Evolutionary conservation across 139 green algal genomes (phyloP).

Genomic region (Monoraphidium neglectum): DNA sequence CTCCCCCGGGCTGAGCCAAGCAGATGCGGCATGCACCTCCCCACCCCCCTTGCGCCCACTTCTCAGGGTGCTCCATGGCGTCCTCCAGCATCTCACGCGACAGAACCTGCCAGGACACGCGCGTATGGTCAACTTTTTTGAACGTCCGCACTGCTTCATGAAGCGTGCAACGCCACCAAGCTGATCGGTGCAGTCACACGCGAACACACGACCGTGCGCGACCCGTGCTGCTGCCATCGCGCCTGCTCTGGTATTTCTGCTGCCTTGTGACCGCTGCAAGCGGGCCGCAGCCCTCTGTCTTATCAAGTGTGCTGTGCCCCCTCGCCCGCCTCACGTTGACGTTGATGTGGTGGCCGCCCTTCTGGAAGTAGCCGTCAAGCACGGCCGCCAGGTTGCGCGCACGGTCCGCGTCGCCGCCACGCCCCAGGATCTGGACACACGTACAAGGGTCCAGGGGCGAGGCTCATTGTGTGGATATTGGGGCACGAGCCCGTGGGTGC

Average conservation of each 20-base stretch:
- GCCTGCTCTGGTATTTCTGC: not conserved
- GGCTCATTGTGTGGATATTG: too few relatives aligned
- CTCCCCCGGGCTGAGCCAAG: too few relatives aligned
- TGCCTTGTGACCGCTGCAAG: not conserved
- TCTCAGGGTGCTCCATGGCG: constrained; percentile 76
- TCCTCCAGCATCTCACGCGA: constrained; percentile 65
- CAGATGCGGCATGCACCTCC: not conserved
- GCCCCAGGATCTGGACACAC: constrained; percentile 38
- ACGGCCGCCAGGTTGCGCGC: constrained; percentile 62
- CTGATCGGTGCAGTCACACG: not conserved
- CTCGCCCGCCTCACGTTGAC: too few relatives aligned
- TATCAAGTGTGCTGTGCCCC: constrained; percentile 48
- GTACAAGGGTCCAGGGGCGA: constrained; percentile 62
- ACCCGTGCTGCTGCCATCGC: not conserved
- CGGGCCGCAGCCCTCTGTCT: not conserved
- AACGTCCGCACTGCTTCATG: not conserved
- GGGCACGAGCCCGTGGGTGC: too few relatives aligned
- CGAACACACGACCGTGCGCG: not conserved
- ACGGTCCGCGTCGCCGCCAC: constrained; percentile 14
- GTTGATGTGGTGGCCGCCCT: constrained; percentile 75
- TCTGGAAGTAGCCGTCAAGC: constrained; percentile 76
- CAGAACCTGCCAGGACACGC: not conserved
- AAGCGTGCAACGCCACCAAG: not conserved
- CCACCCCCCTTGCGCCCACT: constrained; percentile 27
- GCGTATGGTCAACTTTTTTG: constrained; percentile 5